Evolutionary conservation across 805 yeast species (phyloP).

Genomic region (Kuraishia piskuri): DNA sequence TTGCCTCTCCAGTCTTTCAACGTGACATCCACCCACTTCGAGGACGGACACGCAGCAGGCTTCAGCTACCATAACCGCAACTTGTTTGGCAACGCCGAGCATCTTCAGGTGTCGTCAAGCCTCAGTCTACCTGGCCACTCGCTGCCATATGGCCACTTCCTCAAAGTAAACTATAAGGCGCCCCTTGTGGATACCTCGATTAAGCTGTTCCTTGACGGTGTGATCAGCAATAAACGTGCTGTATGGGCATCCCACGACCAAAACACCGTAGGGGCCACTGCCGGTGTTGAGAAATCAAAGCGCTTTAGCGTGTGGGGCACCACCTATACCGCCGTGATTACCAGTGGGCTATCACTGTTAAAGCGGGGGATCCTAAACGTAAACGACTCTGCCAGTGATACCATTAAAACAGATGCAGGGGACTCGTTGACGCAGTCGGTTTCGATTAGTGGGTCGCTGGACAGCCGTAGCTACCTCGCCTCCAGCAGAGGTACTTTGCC

Average conservation of each 20-base stretch:
- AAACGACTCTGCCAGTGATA: constrained; percentile 44
- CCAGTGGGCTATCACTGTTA: constrained; percentile 49
- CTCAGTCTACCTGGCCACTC: constrained; percentile 29
- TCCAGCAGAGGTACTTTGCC: constrained; percentile 31
- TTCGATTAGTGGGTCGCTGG: constrained; percentile 31
- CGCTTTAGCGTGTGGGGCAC: constrained; percentile 12
- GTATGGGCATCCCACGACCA: constrained; percentile 49
- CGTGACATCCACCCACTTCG: constrained; percentile 26
- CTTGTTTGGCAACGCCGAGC: constrained; percentile 64
- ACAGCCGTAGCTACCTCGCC: constrained; percentile 31
- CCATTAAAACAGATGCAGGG: constrained; percentile 51
- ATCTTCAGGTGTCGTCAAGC: constrained; percentile 40
- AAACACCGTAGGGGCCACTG: constrained; percentile 33
- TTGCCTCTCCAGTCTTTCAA: constrained; percentile 18
- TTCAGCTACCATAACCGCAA: constrained; percentile 34
- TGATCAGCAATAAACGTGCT: constrained; percentile 39
- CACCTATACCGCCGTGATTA: constrained; percentile 16
- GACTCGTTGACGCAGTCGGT: constrained; percentile 51
- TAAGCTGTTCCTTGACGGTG: constrained; percentile 37
- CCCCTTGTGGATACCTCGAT: constrained; percentile 38
- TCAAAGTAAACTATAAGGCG: constrained; percentile 36
- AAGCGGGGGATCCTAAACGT: constrained; percentile 48
- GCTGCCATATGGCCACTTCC: constrained; percentile 45
- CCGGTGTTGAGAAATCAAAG: constrained; percentile 41
- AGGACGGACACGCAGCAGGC: constrained; percentile 24